Base-by-base conservation (phyloP, 495 filamentous ascomycete species). In the Tuber calosporum region DNA sequence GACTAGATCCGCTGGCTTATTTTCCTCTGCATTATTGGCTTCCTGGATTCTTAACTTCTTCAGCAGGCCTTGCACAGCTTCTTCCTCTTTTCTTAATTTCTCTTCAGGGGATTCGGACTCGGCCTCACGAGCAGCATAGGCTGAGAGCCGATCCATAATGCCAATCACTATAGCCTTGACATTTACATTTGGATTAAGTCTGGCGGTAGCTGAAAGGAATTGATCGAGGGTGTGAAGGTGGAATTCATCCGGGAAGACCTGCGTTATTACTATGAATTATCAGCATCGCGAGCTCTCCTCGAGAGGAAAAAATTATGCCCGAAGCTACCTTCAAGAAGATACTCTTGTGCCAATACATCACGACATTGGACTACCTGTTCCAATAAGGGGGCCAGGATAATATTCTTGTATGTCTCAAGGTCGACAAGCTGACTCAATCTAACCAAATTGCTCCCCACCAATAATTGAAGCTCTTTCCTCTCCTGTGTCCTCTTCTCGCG, bases 201-300 rank as follows among this genome's bases (percentile, higher is more conserved):
- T 86, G 36, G 94, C 91, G 41, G 96, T 96, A 4, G 94, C 94
- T 38, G 90, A 93, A 40, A 99, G 87, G 77, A 99, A 89, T 80
- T 96, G 90, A 80, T 99, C 96, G 20, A 99, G 87, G 0, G 95
- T 98, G 81, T 98, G 93, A 19, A 99, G 88, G 82, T 99, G 95
- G 81, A 93, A 99, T 82, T 99, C 95, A 84, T 99, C 95, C 2
- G 95, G 96, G 84, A 99, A 99, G 66, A 99, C 95, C 83, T 99
- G 96, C 3, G 96, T 99, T 76, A 99, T 94, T 74, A 99, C 96
- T 91, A 72, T 68, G 43, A 17, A 66, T 34, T 36, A 71, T 41
- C 68, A 77, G 74, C 58, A 72, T 80, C 76, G 85, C 82, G 68
- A 76, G 71, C 22, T 39, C 67, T 68, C 38, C 69, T 62, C 9